A percentile compares a stretch with the other conserved stretches of the same genome.
phyloP scores from a whole-genome alignment of 1,284 basidiomycete species.

The Moesziomyces sp. region DNA sequence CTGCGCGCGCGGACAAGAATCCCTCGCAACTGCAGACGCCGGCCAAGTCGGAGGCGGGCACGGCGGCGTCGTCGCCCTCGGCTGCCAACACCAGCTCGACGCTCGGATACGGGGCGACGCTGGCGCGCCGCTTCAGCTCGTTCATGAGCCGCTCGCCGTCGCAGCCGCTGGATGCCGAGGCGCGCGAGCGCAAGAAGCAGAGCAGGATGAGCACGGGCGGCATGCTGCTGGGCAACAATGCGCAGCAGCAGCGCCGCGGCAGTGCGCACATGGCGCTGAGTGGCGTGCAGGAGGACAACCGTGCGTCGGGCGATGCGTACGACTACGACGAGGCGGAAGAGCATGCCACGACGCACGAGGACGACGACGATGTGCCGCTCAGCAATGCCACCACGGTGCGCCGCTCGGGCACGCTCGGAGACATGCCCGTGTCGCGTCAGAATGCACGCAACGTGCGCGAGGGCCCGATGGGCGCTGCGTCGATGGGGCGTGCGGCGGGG shows the following conservation, averaged over 20 bases:
- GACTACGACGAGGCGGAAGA: constrained; percentile 30
- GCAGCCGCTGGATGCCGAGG: constrained; percentile 51
- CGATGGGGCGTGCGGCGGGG: constrained; percentile 44
- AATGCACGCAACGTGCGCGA: constrained; percentile 16
- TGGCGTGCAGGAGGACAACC: constrained; percentile 30
- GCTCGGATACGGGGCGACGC: constrained; percentile 42
- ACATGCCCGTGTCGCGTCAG: constrained; percentile 31
- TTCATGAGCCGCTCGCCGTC: constrained; percentile 58
- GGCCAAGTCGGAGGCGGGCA: constrained; percentile 14
- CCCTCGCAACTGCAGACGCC: constrained; percentile 17
- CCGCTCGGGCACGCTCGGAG: constrained; percentile 45
- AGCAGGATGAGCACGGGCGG: constrained; percentile 58
- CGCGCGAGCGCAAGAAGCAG: constrained; percentile 53
- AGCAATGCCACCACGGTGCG: constrained; percentile 30
- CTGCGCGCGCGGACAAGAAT: constrained; percentile 20
- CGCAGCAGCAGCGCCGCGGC: constrained; percentile 27
- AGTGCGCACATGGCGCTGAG: constrained; percentile 32
- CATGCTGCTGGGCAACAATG: constrained; percentile 27
- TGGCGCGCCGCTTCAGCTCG: constrained; percentile 60
- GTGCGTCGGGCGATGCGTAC: constrained; percentile 14
- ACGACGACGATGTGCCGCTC: constrained; percentile 14
- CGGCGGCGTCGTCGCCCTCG: constrained; percentile 15
- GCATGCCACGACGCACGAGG: constrained; percentile 22
- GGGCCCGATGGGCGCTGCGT: constrained; percentile 29
- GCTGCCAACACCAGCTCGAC: constrained; percentile 29